Evolutionary conservation across 768 basidiomycete genomes (phyloP).

Genomic region (Cytidiella melzeri): DNA sequence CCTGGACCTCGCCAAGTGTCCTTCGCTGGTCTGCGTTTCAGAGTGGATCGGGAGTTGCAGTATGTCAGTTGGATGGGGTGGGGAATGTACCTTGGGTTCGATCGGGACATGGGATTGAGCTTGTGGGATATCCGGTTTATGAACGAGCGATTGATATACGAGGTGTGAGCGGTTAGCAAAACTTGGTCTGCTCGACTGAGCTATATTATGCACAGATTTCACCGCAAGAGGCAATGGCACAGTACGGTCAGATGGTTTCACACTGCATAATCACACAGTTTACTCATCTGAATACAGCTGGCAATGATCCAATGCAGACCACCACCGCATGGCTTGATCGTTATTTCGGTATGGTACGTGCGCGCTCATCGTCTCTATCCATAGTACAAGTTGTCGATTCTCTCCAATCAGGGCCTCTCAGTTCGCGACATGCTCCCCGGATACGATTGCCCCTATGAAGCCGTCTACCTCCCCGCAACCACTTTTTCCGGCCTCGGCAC

Average conservation of each 20-base stretch:
- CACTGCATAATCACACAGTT: not conserved
- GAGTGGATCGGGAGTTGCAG: conserved; percentile 43
- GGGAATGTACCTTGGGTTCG: conserved; percentile 55
- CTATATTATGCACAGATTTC: conserved; percentile 34
- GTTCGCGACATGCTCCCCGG: conserved; percentile 59
- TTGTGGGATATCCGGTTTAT: conserved; percentile 56
- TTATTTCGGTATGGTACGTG: conserved; percentile 49
- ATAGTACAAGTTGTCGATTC: not conserved
- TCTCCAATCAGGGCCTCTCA: conserved; percentile 35
- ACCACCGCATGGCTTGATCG: conserved; percentile 60
- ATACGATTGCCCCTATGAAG: conserved; percentile 62
- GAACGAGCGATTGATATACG: conserved; percentile 56
- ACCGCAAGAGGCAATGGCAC: conserved; percentile 59
- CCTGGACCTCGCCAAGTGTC: conserved; percentile 60
- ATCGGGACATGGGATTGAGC: conserved; percentile 59
- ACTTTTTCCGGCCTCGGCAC: conserved; percentile 41
- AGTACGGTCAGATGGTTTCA: conserved; percentile 51
- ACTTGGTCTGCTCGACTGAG: too few species aligned
- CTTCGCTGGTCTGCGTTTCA: conserved; percentile 53
- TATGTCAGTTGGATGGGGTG: conserved; percentile 69
- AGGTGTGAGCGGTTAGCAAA: too few species aligned
- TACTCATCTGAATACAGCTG: conserved; percentile 31
- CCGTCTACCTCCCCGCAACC: conserved; percentile 53
- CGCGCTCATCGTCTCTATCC: not conserved
- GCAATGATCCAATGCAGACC: conserved; percentile 55